Percentiles rank a stretch among this genome's conserved stretches.
Conservation (phyloP, 202 grass and related monocot genomes). For the Cymbopogon flexuosus region DNA sequence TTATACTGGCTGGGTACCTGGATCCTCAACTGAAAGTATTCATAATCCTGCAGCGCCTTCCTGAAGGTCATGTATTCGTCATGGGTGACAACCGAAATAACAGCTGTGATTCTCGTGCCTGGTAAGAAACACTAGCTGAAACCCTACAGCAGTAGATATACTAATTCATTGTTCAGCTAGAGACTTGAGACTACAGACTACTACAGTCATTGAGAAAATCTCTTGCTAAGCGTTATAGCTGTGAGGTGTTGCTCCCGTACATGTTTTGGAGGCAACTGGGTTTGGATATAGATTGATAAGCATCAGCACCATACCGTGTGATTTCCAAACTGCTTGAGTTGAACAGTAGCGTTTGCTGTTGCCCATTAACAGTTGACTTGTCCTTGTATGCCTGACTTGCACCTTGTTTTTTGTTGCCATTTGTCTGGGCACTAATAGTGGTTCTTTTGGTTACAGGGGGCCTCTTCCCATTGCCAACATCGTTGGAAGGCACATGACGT, state of each 20-base stretch:
- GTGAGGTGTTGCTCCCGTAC: background rate
- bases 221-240: background rate
- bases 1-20: background rate
- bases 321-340: background rate
- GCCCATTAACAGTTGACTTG: background rate
- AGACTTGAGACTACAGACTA: background rate
- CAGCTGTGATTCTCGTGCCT: constrained; percentile 56
- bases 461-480: constrained; percentile 48
- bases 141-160: background rate
- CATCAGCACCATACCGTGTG: background rate
- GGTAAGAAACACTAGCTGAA: constrained; percentile 32
- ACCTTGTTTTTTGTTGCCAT: background rate
- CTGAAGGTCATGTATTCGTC: constrained; percentile 47
- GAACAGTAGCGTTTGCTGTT: background rate
- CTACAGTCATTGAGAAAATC: background rate
- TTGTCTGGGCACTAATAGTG: background rate
- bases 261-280: background rate
- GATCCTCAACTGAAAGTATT: constrained; percentile 2
- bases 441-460: constrained; percentile 39
- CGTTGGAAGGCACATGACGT: constrained; percentile 46
- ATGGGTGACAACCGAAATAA: constrained; percentile 60
- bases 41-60: constrained; percentile 46
- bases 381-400: background rate
- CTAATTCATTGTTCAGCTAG: background rate
- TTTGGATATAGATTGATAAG: background rate